Evolutionary conservation across 208 protist genomes (phyloP).

Genomic region (Acanthamoeba rhysodes): DNA sequence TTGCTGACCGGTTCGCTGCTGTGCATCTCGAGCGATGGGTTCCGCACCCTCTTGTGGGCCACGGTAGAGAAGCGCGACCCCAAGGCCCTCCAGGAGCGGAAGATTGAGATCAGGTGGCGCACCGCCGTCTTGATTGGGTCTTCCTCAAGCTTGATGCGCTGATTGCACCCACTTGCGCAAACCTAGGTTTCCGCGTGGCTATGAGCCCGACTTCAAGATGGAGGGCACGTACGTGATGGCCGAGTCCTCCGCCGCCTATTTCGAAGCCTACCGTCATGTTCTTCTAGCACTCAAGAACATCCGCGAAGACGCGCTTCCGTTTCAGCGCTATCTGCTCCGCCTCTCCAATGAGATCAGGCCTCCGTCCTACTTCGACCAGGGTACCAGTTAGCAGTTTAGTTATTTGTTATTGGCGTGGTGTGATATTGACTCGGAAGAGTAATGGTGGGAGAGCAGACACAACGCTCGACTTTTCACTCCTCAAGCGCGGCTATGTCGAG

Average conservation of each 20-base stretch:
- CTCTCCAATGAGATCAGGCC: neutral
- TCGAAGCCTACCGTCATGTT: conserved; percentile 82
- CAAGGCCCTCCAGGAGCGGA: conserved; percentile 5
- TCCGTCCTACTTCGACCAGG: conserved; percentile 72
- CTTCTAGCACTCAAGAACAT: conserved; percentile 79
- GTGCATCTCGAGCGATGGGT: conserved; percentile 63
- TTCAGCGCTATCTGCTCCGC: conserved; percentile 75
- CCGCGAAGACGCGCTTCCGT: conserved; percentile 68
- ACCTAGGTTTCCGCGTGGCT: conserved; percentile 27
- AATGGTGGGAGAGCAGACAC: neutral
- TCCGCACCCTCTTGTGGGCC: conserved; percentile 65
- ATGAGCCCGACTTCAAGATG: neutral
- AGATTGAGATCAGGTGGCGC: conserved; percentile 20
- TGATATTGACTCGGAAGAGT: neutral
- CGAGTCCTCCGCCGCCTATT: conserved; percentile 80
- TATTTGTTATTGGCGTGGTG: neutral
- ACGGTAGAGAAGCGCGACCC: conserved; percentile 74
- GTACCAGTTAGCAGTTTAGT: neutral
- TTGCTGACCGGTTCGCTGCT: conserved; percentile 80
- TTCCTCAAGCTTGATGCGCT: too few species aligned
- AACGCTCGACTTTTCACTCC: neutral
- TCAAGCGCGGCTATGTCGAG: neutral
- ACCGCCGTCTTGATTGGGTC: neutral
- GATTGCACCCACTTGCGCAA: neutral
- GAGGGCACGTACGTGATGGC: conserved; percentile 30